Evolutionary conservation across 441 rosid genomes (phyloP).

Genomic region (Dalechampia spathulata): DNA sequence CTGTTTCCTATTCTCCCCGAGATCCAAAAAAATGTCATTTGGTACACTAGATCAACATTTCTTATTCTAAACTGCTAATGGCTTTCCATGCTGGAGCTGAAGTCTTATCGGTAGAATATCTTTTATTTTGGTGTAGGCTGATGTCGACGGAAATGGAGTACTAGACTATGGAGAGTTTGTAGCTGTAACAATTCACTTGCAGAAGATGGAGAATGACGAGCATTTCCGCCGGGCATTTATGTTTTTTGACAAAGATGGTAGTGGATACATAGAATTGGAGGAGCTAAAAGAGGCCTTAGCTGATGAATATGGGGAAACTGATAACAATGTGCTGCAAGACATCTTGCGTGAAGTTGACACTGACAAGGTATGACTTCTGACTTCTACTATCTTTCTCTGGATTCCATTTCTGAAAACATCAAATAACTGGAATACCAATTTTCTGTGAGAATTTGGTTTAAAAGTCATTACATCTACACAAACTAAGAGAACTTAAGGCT

Average conservation of each 20-base stretch:
- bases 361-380: conserved; percentile 57
- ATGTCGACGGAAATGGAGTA: conserved; percentile 85
- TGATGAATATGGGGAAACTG: conserved; percentile 68
- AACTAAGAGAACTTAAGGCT: background rate
- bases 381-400: background rate
- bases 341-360: conserved; percentile 92
- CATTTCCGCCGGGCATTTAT: conserved; percentile 81
- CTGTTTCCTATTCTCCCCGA: too few species aligned
- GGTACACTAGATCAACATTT: background rate
- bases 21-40: too few species aligned
- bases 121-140: conserved; percentile 51
- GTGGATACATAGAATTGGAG: conserved; percentile 62
- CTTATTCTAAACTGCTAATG: background rate
- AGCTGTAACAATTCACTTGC: conserved; percentile 92
- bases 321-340: conserved; percentile 53
- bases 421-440: background rate
- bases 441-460: background rate
- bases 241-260: conserved; percentile 87
- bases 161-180: conserved; percentile 93
- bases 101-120: conserved; percentile 4
- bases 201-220: conserved; percentile 95
- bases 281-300: conserved; percentile 67
- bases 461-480: background rate
- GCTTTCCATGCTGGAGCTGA: background rate
- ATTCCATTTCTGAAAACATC: background rate